Evolutionary conservation across 352 stramenopile genomes (phyloP), one percentile per base, ranked within the genome.

Genomic region (Pythium rhizo-oryzae): DNA sequence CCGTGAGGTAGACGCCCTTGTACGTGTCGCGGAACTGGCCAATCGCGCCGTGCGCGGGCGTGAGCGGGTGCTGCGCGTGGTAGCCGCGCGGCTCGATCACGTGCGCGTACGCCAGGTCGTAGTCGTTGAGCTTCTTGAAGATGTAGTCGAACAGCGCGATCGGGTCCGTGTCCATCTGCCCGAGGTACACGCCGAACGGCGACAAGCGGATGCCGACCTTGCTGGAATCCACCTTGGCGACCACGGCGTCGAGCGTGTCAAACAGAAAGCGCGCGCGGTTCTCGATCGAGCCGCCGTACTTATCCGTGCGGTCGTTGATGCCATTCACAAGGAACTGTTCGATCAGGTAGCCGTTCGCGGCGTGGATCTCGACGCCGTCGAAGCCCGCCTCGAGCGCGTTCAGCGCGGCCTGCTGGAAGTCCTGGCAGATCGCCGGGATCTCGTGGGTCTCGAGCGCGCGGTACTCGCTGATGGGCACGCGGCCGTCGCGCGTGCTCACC

Each of bases 301-400:
- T 50, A 72, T 96, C 89, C 11, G 72, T 89, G 52, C 85, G 81
- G 28, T 78, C 71, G 37, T 65, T 66, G 24, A 25, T 71, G 35
- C 65, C 69, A 57, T 89, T 73, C 6, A 97, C 69, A 65, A 96
- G 41, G 41, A 47, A 96, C 65, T 94, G 76, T 59, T 97, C 88
- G 46, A 98, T 66, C 33, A 62, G 12, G 9, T 97, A 98, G n/a
- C 90, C 92, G 67, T 98, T 94, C 3, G 87, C 91, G 13, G 21
- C 66, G 73, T 97, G 91, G 39, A 98, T 58, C 58, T 97, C 89
- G 28, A 67, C 65, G 23, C 58, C 65, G 33, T 71, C 65, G 18
- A 71, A 71, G 43, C 65, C 65, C 12, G 65, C 87, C 24, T 80
- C 61, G 30, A 82, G 79, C 4, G 82, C 75, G 8, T 75, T 69